Evolutionary conservation across 1,139 yeast genomes (phyloP).

Genomic region (Meyerozyma athensensis): DNA sequence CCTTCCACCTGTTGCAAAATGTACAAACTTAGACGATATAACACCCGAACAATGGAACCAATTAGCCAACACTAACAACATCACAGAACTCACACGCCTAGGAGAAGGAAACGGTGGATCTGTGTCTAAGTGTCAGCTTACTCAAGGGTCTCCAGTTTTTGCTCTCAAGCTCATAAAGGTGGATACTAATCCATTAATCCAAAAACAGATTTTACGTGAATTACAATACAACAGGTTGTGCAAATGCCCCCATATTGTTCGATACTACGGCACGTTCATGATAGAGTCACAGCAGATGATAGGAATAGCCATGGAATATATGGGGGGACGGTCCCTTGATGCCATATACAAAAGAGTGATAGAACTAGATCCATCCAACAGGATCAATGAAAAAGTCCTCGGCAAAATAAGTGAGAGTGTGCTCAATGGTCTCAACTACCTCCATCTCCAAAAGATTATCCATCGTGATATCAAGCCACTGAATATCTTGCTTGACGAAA

Average conservation of each 20-base stretch:
- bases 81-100: slow-evolving; percentile 58
- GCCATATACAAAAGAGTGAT: slow-evolving; percentile 72
- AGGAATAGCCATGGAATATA: slow-evolving; percentile 90
- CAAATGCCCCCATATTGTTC: slow-evolving; percentile 78
- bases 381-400: slow-evolving; percentile 87
- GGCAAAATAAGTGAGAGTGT: slow-evolving; percentile 89
- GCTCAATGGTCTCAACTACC: slow-evolving; percentile 74
- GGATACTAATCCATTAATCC: slow-evolving; percentile 80
- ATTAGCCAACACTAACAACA: slow-evolving; percentile 53
- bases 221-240: slow-evolving; percentile 82
- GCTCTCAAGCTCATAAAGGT: slow-evolving; percentile 80
- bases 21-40: slow-evolving; percentile 45
- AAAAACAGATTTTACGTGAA: slow-evolving; percentile 80
- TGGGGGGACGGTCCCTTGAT: slow-evolving; percentile 90
- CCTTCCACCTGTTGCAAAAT: background rate
- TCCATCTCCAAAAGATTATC: slow-evolving; percentile 82
- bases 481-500: slow-evolving; percentile 67
- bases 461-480: slow-evolving; percentile 95
- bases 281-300: slow-evolving; percentile 74
- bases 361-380: slow-evolving; percentile 62
- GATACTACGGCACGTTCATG: slow-evolving; percentile 87
- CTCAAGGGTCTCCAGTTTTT: slow-evolving; percentile 56
- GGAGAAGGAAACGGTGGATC: slow-evolving; percentile 97
- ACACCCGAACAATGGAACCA: slow-evolving; percentile 77
- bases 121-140: slow-evolving; percentile 69